Percentiles rank a stretch among this genome's conserved stretches.
Evolutionary conservation across 1,139 yeast species (phyloP).

Genomic region (Nadsonia commutata): DNA sequence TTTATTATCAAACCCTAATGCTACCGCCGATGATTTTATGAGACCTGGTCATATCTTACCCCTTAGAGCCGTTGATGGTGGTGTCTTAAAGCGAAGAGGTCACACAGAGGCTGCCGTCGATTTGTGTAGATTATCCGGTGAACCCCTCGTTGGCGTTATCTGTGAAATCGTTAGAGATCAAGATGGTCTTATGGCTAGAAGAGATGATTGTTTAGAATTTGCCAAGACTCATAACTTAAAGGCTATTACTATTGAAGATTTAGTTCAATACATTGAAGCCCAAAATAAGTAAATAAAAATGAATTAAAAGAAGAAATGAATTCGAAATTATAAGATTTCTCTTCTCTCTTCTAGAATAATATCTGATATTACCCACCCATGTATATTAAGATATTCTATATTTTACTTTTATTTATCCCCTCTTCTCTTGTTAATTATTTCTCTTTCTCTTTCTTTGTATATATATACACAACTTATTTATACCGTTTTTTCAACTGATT

Average conservation of each 20-base stretch:
- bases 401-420: slow-evolving; percentile 1
- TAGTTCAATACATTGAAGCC: slow-evolving; percentile 38
- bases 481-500: background rate
- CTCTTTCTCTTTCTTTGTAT: slow-evolving; percentile 1
- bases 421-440: background rate
- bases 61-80: slow-evolving; percentile 77
- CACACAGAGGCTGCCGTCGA: slow-evolving; percentile 98
- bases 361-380: too few species aligned
- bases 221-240: slow-evolving; percentile 49
- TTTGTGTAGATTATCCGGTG: slow-evolving; percentile 59
- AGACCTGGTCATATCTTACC: slow-evolving; percentile 95
- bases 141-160: slow-evolving; percentile 80
- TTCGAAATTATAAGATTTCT: too few species aligned
- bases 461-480: background rate
- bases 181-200: slow-evolving; percentile 92
- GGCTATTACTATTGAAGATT: slow-evolving; percentile 66
- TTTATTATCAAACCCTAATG: slow-evolving; percentile 46
- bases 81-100: slow-evolving; percentile 73
- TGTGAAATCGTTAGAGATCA: slow-evolving; percentile 88
- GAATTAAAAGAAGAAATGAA: background rate
- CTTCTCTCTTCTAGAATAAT: too few species aligned
- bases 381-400: background rate
- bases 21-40: slow-evolving; percentile 51
- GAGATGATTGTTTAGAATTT: slow-evolving; percentile 70
- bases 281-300: background rate